A percentile compares a stretch with the other conserved stretches of the same genome.
These are phyloP conservation scores for Hericium coralloides DNA, from an alignment of 768 basidiomycete genomes.

Conservation along the genomic window DNA sequence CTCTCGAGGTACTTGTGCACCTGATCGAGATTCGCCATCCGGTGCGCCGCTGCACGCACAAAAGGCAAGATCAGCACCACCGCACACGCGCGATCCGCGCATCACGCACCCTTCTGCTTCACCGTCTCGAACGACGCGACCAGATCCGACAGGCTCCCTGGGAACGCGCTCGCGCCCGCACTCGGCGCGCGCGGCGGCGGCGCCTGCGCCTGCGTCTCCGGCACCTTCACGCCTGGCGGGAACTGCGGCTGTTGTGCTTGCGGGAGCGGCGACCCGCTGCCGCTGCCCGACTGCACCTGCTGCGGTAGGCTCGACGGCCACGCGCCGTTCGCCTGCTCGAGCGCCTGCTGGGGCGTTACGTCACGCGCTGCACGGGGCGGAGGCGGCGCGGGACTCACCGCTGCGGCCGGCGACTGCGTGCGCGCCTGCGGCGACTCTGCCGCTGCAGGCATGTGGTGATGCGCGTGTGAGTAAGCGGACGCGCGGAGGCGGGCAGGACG, in stretches of 20 bases:
- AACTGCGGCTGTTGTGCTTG: slow-evolving; percentile 4
- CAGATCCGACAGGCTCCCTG: slow-evolving; percentile 82
- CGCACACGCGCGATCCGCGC: not conserved
- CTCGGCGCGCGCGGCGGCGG: slow-evolving; percentile 22
- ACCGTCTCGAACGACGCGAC: slow-evolving; percentile 93
- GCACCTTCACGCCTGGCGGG: slow-evolving; percentile 15
- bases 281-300: slow-evolving; percentile 25
- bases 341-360: not conserved
- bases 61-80: slow-evolving; percentile 2
- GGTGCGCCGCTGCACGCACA: slow-evolving; percentile 48
- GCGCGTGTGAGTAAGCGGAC: not conserved
- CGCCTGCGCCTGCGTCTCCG: slow-evolving; percentile 21
- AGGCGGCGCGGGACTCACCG: not conserved
- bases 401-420: not conserved
- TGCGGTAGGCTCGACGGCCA: slow-evolving; percentile 40
- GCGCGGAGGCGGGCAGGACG: not conserved
- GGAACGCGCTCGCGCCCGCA: slow-evolving; percentile 41
- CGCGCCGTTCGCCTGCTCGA: slow-evolving; percentile 15
- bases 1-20: slow-evolving; percentile 91
- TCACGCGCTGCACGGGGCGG: not conserved
- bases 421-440: slow-evolving; percentile 1
- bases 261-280: not conserved
- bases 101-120: slow-evolving; percentile 80
- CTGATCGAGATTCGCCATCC: slow-evolving; percentile 80
- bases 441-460: not conserved